A percentile compares a stretch with the other conserved stretches of the same genome.
Conservation (phyloP, 208 protist species). For the Phytomonas sp. region DNA sequence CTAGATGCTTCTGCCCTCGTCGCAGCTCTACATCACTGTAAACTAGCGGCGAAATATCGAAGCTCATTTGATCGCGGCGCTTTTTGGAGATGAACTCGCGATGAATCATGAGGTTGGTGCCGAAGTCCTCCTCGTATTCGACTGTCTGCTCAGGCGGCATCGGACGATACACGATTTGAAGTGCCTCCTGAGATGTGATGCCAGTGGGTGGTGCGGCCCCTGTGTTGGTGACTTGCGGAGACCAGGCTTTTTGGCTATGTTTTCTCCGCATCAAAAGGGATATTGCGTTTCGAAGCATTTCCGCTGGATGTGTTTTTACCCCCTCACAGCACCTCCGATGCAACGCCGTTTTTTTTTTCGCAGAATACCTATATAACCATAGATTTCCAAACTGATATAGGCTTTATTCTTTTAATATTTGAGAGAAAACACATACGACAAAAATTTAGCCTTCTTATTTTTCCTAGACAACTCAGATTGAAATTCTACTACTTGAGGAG, state of each 20-base stretch:
- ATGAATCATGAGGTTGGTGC: slow-evolving; percentile 76
- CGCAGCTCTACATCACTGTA: slow-evolving; percentile 72
- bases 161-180: slow-evolving; percentile 77
- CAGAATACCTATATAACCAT: background rate
- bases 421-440: background rate
- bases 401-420: background rate
- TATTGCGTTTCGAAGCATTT: slow-evolving; percentile 20
- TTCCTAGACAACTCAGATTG: background rate
- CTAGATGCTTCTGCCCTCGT: slow-evolving; percentile 48
- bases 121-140: slow-evolving; percentile 86
- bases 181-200: slow-evolving; percentile 65
- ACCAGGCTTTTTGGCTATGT: slow-evolving; percentile 68
- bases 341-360: slow-evolving; percentile 8
- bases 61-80: slow-evolving; percentile 45
- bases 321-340: background rate
- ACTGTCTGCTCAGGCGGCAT: slow-evolving; percentile 70
- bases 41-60: slow-evolving; percentile 45
- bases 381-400: background rate
- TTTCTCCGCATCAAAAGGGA: slow-evolving; percentile 33
- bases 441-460: background rate
- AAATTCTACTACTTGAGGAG: background rate
- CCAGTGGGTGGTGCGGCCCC: slow-evolving; percentile 62
- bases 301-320: background rate
- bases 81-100: slow-evolving; percentile 74
- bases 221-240: slow-evolving; percentile 46